Evolutionary conservation across 306 rosid species (phyloP).

Genomic region (Casuarina cunninghamiana): DNA sequence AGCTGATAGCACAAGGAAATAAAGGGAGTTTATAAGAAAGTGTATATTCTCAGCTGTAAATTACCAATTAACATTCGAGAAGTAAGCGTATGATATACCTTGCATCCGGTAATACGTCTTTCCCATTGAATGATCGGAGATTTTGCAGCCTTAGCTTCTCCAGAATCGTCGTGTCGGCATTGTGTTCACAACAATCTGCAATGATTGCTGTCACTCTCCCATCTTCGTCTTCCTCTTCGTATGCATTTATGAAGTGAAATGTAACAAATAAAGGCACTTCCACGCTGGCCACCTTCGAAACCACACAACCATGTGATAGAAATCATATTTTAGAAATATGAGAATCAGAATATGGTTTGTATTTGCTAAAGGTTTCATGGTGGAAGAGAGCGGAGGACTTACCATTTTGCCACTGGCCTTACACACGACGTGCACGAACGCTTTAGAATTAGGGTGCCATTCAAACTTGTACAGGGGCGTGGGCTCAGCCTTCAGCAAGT

Average conservation of each 20-base stretch:
- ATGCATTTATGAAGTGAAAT: constrained; percentile 91
- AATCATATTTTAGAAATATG: neutral
- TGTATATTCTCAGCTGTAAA: neutral
- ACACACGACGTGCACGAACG: constrained; percentile 76
- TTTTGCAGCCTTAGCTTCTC: too few species aligned
- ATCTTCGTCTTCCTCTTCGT: constrained; percentile 29
- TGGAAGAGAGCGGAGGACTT: constrained; percentile 23
- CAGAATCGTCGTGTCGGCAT: constrained; percentile 30
- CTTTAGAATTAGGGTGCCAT: constrained; percentile 23
- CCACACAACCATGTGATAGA: too few species aligned
- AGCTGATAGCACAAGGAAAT: neutral
- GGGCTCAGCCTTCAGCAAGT: constrained; percentile 86
- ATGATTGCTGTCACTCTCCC: constrained; percentile 68
- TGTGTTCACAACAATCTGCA: constrained; percentile 89
- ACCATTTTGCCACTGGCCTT: constrained; percentile 76
- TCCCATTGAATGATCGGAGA: constrained; percentile 8
- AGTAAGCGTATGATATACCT: constrained; percentile 31
- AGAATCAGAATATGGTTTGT: too few species aligned
- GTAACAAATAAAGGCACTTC: constrained; percentile 83
- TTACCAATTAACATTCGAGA: neutral
- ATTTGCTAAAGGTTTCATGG: too few species aligned
- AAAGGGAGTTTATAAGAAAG: neutral
- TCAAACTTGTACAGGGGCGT: constrained; percentile 83
- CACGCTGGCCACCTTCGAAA: constrained; percentile 23
- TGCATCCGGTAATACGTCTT: constrained; percentile 83